Evolutionary conservation across 2,329 filamentous ascomycete genomes (phyloP).

Genomic region (Cytospora piceicola): DNA sequence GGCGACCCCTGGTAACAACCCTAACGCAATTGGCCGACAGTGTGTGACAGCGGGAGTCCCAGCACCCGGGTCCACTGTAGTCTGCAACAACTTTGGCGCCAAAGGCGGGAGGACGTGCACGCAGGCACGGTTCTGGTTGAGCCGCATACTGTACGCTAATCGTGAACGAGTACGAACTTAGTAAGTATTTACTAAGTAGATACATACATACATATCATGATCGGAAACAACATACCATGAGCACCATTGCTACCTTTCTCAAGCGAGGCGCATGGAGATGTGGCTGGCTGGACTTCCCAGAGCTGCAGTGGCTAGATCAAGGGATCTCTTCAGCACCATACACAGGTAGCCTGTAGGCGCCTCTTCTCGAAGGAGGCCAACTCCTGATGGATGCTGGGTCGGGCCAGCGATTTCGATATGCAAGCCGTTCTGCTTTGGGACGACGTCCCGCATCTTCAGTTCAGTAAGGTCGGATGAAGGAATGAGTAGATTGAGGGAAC

Average conservation of each 20-base stretch:
- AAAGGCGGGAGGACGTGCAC: constrained; percentile 4
- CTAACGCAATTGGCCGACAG: not conserved
- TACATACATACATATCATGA: not conserved
- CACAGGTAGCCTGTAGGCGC: not conserved
- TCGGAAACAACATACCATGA: not conserved
- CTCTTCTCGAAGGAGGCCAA: not conserved
- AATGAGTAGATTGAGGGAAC: not conserved
- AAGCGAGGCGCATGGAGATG: not conserved
- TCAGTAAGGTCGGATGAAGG: not conserved
- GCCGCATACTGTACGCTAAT: not conserved
- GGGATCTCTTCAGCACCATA: not conserved
- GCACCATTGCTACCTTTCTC: not conserved
- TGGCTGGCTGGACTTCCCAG: not conserved
- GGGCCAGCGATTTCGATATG: not conserved
- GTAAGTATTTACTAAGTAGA: not conserved
- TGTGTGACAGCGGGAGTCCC: not conserved
- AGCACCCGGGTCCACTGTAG: not conserved
- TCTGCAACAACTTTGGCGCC: not conserved
- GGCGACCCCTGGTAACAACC: no score
- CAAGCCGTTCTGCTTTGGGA: not conserved
- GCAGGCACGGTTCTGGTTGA: not conserved
- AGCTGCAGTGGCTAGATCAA: not conserved
- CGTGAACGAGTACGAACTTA: no score
- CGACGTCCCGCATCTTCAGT: not conserved
- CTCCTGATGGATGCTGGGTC: not conserved